Evolutionary conservation across 2,329 filamentous ascomycete species (phyloP).

Genomic region (Neofusicoccum umdonicola): DNA sequence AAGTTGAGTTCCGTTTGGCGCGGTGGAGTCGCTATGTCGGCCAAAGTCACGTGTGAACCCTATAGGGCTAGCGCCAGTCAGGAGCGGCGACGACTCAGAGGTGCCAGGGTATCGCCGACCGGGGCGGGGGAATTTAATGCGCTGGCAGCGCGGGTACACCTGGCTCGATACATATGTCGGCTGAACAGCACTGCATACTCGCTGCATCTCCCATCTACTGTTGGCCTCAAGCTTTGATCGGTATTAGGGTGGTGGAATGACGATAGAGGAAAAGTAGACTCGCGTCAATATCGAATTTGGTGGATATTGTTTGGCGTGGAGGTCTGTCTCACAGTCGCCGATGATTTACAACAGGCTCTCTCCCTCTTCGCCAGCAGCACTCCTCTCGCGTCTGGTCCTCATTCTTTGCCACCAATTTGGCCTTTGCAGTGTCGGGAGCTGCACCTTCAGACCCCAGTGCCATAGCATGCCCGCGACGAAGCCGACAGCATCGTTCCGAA

Average conservation of each 20-base stretch:
- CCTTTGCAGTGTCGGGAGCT: not conserved
- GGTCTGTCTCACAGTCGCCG: too few relatives aligned
- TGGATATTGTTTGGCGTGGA: too few relatives aligned
- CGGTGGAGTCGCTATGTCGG: not conserved
- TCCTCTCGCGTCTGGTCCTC: not conserved
- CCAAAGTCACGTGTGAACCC: not conserved
- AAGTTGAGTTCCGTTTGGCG: not conserved
- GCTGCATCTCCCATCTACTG: too few relatives aligned
- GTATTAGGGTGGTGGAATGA: too few relatives aligned
- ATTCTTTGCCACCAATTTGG: slow-evolving; percentile 3
- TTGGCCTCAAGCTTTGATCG: too few relatives aligned
- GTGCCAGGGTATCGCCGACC: not conserved
- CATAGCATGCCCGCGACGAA: slow-evolving; percentile 80
- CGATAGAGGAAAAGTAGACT: too few relatives aligned
- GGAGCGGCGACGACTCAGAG: not conserved
- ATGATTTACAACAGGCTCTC: not conserved
- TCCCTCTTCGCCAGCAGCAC: not conserved
- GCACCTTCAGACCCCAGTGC: slow-evolving; percentile 60
- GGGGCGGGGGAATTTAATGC: not conserved
- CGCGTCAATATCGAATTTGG: too few relatives aligned
- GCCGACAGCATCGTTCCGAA: slow-evolving; percentile 85
- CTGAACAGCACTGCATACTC: too few relatives aligned
- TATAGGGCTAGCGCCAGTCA: not conserved
- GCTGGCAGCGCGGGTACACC: not conserved
- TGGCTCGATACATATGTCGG: not conserved